Evolutionary conservation across 2,329 filamentous ascomycete genomes (phyloP), one percentile per base, ranked within the genome.

Genomic region (Calonectria crousiana): DNA sequence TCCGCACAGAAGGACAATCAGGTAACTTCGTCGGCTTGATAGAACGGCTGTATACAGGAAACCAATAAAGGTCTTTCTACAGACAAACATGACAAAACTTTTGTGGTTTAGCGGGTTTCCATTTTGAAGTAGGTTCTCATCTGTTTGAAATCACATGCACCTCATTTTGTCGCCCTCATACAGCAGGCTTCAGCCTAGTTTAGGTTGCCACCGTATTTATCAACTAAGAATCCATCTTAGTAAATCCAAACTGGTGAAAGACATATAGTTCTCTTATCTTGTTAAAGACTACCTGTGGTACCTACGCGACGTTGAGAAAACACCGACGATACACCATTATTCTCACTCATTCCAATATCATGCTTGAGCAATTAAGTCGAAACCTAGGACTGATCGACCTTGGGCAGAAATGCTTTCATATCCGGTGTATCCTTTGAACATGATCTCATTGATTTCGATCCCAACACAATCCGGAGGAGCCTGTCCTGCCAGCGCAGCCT

Each of bases 381-480:
- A 74, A 16, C 72, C 72, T 0, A 74, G 41, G 1, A 72, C 72
- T 26, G 44, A 47, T 49, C 62, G 71, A 1, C 72, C 72, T 38
- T 74, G 68, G 14, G 71, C 26, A 11, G 72, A 74, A 11, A 74
- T 34, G 14, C 41, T 13, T 14, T 20, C 16, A 18, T 62, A 74
- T 18, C 72, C 72, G 10, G 11, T 58, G 26, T 74, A 74, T 30
- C 72, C 69, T 14, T 64, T 72, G 6, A 72, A 67, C 18, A 49
- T 71, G 13, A 69, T 64, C 69, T 74, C 72, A 14, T 74, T 47
- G 13, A 52, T 44, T 4, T 32, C 41, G 1, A 74, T 36, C 10
- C 64, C 47, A 6, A 69, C 38, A 34, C 69, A 72, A 34, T 77
- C 71, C 2, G 74, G 74, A 20, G 75, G 70, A 26, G 32, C 44